These are phyloP conservation scores for Aspergillus felis DNA, from an alignment of 2,329 filamentous ascomycete genomes.

Conservation along the genomic window DNA sequence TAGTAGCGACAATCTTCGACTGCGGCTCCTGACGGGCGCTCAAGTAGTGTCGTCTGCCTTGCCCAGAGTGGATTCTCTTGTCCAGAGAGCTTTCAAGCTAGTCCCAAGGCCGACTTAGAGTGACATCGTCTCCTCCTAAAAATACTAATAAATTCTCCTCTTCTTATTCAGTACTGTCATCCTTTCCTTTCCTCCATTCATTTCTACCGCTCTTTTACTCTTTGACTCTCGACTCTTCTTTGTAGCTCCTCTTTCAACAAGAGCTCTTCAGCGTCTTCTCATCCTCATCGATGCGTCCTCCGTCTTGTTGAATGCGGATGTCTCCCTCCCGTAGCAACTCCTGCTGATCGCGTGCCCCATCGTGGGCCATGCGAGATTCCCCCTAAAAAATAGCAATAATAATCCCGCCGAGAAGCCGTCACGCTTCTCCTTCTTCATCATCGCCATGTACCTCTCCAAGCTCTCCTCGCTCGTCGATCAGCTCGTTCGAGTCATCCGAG, in stretches of 20 bases:
- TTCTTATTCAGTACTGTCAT: no score
- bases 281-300: not conserved
- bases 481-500: constrained; percentile 2
- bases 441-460: constrained; percentile 4
- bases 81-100: no score
- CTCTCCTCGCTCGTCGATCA: constrained; percentile 1
- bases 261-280: not conserved
- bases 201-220: not conserved
- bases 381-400: not conserved
- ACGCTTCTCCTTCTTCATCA: constrained; percentile 6
- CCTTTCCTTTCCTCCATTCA: not conserved
- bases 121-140: not conserved
- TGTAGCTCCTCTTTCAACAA: not conserved
- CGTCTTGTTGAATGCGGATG: not conserved
- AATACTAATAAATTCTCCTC: not conserved
- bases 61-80: not conserved
- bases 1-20: not conserved
- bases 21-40: not conserved
- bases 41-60: not conserved
- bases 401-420: not conserved
- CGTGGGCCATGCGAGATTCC: constrained; percentile 2
- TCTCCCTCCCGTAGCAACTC: not conserved
- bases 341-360: not conserved
- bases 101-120: not conserved
- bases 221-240: not conserved